These are phyloP conservation scores for Paecilomyces sp. DNA, from an alignment of 2,329 filamentous ascomycete species.

Conservation along the genomic window DNA sequence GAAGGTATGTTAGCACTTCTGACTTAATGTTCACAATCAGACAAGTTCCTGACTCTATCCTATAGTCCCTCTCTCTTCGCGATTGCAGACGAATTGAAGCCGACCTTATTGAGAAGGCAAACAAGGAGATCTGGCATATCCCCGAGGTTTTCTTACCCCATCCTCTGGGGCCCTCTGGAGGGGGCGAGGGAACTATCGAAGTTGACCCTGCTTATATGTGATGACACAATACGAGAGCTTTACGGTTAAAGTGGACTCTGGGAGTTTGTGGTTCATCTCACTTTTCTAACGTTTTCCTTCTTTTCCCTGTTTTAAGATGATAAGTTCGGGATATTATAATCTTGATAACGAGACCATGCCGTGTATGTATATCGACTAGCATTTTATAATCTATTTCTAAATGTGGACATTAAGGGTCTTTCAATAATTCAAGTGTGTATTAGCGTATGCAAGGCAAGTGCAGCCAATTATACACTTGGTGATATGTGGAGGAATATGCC, in stretches of 20 bases:
- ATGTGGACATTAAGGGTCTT: neutral
- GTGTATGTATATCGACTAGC: neutral
- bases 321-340: neutral
- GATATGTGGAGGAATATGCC: neutral
- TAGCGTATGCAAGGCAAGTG: neutral
- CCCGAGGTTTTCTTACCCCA: conserved; percentile 18
- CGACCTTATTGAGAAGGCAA: conserved; percentile 14
- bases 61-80: conserved; percentile 21
- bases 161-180: conserved; percentile 1
- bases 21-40: neutral
- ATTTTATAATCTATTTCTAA: neutral
- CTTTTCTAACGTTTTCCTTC: neutral
- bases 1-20: conserved; percentile 9
- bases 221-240: neutral
- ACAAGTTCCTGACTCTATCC: neutral
- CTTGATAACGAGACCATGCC: neutral
- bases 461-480: neutral
- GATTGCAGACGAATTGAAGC: conserved; percentile 16
- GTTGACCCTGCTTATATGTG: conserved; percentile 14
- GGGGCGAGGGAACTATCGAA: conserved; percentile 10
- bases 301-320: neutral
- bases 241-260: neutral
- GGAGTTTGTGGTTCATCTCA: neutral
- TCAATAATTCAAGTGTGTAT: neutral
- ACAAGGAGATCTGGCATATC: conserved; percentile 19